Conservation (phyloP, 352 stramenopile species). For the Phytophthora sojae region DNA sequence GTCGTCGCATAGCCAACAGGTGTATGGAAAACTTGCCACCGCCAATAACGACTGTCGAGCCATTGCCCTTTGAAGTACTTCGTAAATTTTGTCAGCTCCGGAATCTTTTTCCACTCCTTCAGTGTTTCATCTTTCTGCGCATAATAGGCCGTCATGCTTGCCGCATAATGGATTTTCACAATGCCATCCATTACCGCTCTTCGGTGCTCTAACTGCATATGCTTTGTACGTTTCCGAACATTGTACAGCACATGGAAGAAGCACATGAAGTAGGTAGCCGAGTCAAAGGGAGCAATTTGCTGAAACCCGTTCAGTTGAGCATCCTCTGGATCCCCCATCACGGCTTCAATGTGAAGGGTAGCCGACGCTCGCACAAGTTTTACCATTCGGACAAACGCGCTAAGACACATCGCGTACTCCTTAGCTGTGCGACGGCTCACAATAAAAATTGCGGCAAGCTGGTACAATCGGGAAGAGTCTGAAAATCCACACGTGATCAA, state of each 20-base stretch:
- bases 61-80: neutral
- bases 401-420: neutral
- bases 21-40: too few relatives aligned
- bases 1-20: too few relatives aligned
- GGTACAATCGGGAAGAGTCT: neutral
- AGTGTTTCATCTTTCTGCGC: neutral
- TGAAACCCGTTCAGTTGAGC: neutral
- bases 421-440: neutral
- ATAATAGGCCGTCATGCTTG: neutral
- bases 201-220: neutral
- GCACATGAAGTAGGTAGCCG: neutral
- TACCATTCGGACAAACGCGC: neutral
- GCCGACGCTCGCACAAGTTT: neutral
- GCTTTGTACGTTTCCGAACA: neutral
- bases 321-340: neutral
- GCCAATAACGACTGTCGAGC: neutral
- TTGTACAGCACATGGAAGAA: neutral
- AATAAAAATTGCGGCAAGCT: neutral
- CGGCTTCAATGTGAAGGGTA: neutral
- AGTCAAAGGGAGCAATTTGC: neutral
- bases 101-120: too few relatives aligned
- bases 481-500: neutral
- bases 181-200: neutral
- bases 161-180: neutral
- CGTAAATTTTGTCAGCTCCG: too few relatives aligned